Percentiles rank a stretch among this genome's conserved stretches.
Evolutionary conservation across 176 grass and related monocot genomes (phyloP).

Genomic region (Microstegium vimineum): DNA sequence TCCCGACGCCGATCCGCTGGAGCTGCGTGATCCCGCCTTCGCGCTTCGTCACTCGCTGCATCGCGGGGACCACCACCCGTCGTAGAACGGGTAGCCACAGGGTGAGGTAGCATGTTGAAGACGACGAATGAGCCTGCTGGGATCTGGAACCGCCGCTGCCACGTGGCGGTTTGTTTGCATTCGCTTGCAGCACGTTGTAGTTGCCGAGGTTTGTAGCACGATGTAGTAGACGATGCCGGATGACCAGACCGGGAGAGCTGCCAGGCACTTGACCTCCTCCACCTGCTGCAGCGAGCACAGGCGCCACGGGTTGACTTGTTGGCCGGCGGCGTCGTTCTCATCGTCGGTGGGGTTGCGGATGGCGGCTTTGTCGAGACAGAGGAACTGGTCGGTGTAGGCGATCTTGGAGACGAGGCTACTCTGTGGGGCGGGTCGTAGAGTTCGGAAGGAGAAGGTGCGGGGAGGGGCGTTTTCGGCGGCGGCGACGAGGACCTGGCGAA

Average conservation of each 20-base stretch:
- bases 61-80: slow-evolving; percentile 47
- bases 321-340: too few relatives aligned
- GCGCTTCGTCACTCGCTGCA: slow-evolving; percentile 31
- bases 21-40: slow-evolving; percentile 42
- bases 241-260: slow-evolving; percentile 68
- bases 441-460: not conserved
- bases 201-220: slow-evolving; percentile 42
- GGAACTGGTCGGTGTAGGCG: slow-evolving; percentile 56
- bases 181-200: slow-evolving; percentile 63
- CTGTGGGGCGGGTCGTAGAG: slow-evolving; percentile 58
- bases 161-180: slow-evolving; percentile 55
- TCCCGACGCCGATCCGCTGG: slow-evolving; percentile 32
- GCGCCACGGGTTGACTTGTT: slow-evolving; percentile 29
- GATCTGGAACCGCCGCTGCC: slow-evolving; percentile 36
- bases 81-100: slow-evolving; percentile 63
- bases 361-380: slow-evolving; percentile 64
- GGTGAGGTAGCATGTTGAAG: slow-evolving; percentile 70
- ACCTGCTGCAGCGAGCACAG: slow-evolving; percentile 73
- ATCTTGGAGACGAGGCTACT: slow-evolving; percentile 67
- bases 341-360: not conserved
- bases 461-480: slow-evolving; percentile 46
- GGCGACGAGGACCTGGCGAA: slow-evolving; percentile 45
- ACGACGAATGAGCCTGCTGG: slow-evolving; percentile 61
- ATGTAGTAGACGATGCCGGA: slow-evolving; percentile 53
- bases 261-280: slow-evolving; percentile 73